Evolutionary conservation across 768 basidiomycete genomes (phyloP), one percentile per base, ranked within the genome.

Genomic region (Russula lepida): DNA sequence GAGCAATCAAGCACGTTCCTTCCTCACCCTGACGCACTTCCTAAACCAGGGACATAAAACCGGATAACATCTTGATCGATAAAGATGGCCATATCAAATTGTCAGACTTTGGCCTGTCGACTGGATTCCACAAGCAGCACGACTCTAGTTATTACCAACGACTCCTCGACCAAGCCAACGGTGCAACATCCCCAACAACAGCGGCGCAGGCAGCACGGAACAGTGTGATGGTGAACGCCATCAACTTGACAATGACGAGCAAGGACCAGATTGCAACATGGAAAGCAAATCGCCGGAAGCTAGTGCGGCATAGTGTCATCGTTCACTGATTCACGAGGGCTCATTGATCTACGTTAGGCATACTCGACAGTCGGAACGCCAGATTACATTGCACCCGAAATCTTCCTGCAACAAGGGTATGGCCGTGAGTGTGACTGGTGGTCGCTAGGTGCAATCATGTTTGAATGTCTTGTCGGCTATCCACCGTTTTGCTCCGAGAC

Each of bases 391-490:
- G 93, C 95, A 3, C 94, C 95, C 0, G 95, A 98, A 72, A 97
- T 98, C 69, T 98, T 98, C 79, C 73, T 88, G 62, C 92, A 95
- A 71, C 87, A 91, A 70, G 97, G 97, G n/a, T 98, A 98, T 71
- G 93, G 92, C 25, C 92, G 95, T 69, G 95, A 95, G 73, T 98
- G 95, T 69, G 97, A 99, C 73, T 98, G 95, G 94, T 99, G 97
- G 97, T 97, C 95, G 8, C 80, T 98, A 30, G 97, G 97, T 5
- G 92, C 94, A 19, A 98, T 98, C 77, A 95, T 92, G 89, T 99
- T 97, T 72, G 95, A 98, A 74, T 97, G 89, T 73, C 77, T 98
- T 25, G 92, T 98, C 66, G 97, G 97, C 58, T 98, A 97, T 73
- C 93, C 95, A 25, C 94, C 93, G 0, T 95, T 98, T 77, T 98